These are phyloP conservation scores for Crithidia expoeki DNA, from an alignment of 208 protist genomes.

Conservation along the genomic window DNA sequence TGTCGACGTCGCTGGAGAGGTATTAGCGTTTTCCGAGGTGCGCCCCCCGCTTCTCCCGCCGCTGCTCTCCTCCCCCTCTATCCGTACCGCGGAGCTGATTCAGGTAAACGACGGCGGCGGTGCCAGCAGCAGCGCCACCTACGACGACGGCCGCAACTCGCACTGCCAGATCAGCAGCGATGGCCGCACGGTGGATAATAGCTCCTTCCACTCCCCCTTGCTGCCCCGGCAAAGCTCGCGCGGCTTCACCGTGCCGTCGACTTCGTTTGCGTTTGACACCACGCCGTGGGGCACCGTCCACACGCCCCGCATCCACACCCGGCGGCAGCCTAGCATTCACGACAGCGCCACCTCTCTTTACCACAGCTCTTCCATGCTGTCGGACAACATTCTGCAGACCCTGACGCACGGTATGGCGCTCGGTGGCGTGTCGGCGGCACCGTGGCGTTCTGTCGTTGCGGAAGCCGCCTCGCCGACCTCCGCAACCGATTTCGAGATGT, in stretches of 20 bases:
- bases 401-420: slow-evolving; percentile 43
- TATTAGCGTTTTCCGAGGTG: not conserved
- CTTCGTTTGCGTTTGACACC: slow-evolving; percentile 14
- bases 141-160: slow-evolving; percentile 9
- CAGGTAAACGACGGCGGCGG: not conserved
- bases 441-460: slow-evolving; percentile 9
- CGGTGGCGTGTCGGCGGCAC: slow-evolving; percentile 2
- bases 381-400: slow-evolving; percentile 34
- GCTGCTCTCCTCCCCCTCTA: too few species aligned
- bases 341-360: slow-evolving; percentile 22
- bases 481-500: not conserved
- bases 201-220: slow-evolving; percentile 12
- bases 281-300: not conserved
- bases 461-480: not conserved
- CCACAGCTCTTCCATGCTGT: slow-evolving; percentile 23
- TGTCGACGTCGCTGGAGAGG: not conserved
- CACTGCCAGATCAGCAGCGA: slow-evolving; percentile 5
- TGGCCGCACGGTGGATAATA: slow-evolving; percentile 9
- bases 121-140: slow-evolving; percentile 1
- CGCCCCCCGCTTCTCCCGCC: slow-evolving; percentile 3
- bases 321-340: slow-evolving; percentile 11
- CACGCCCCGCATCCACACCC: not conserved
- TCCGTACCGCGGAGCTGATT: not conserved
- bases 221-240: slow-evolving; percentile 13
- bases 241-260: slow-evolving; percentile 24